Evolutionary conservation across 305 asterid genomes (phyloP).

Genomic region (Solanum chacoense): DNA sequence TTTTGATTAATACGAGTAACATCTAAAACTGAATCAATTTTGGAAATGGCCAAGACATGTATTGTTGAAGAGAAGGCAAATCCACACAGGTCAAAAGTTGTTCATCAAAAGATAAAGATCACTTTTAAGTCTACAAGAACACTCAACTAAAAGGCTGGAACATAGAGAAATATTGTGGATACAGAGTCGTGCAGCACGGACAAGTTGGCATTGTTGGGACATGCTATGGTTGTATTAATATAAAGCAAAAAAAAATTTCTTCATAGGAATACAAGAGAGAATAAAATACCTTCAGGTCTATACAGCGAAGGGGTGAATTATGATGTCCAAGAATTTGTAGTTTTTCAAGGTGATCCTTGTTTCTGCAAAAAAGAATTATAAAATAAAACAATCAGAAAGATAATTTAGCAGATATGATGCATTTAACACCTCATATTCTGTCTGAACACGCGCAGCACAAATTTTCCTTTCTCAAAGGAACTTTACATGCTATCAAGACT

Average conservation of each 20-base stretch:
- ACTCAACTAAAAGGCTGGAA: neutral
- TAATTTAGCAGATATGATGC: neutral
- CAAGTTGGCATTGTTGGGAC: neutral
- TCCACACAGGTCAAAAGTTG: neutral
- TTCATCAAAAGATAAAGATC: neutral
- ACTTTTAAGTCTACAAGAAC: neutral
- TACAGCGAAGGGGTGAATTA: slow-evolving; percentile 53
- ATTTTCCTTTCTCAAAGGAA: neutral
- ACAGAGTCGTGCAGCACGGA: neutral
- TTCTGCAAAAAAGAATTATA: slow-evolving; percentile 30
- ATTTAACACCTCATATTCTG: neutral
- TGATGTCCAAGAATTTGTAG: slow-evolving; percentile 63
- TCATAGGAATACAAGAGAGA: neutral
- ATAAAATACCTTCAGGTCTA: slow-evolving; percentile 68
- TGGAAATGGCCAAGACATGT: neutral
- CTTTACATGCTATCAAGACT: neutral
- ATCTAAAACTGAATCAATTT: neutral
- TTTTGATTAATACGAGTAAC: neutral
- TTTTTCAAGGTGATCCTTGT: slow-evolving; percentile 55
- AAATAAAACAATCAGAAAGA: neutral
- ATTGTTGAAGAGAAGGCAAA: neutral
- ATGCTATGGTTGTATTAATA: neutral
- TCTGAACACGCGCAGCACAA: neutral
- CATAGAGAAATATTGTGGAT: neutral
- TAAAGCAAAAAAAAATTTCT: neutral